Evolutionary conservation across 1,284 basidiomycete species (phyloP).

Genomic region (Xerocomus cyaneibrunnescens): DNA sequence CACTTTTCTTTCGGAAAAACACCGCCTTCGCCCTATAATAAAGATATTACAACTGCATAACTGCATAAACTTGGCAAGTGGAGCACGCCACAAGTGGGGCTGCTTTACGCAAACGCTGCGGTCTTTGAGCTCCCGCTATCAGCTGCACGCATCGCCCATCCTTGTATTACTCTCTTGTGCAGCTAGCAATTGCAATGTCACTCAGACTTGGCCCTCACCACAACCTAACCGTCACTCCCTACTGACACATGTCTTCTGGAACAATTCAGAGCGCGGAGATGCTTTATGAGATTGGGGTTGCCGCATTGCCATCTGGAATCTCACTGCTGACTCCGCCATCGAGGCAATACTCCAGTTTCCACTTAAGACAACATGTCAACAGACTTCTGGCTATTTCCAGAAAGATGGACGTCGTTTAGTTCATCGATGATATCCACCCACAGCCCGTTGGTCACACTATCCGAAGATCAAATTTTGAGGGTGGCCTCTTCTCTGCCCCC

Average conservation of each 20-base stretch:
- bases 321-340: background rate
- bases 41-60: background rate
- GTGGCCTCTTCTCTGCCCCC: background rate
- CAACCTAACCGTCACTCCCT: background rate
- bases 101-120: constrained; percentile 1
- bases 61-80: constrained; percentile 16
- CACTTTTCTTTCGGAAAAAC: background rate
- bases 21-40: background rate
- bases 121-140: constrained; percentile 3
- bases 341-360: background rate
- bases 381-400: background rate
- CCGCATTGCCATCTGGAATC: constrained; percentile 3
- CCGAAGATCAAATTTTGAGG: background rate
- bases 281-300: background rate
- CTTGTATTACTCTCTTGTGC: background rate
- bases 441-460: background rate
- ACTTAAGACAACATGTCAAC: background rate
- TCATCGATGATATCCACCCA: background rate
- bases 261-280: background rate
- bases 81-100: constrained; percentile 1
- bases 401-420: background rate
- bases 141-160: background rate
- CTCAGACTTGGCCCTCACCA: background rate
- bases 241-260: background rate
- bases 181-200: background rate